Percentiles rank a stretch among this genome's conserved stretches.
Evolutionary conservation across 306 rosid genomes (phyloP).

Genomic region (Senna tora): DNA sequence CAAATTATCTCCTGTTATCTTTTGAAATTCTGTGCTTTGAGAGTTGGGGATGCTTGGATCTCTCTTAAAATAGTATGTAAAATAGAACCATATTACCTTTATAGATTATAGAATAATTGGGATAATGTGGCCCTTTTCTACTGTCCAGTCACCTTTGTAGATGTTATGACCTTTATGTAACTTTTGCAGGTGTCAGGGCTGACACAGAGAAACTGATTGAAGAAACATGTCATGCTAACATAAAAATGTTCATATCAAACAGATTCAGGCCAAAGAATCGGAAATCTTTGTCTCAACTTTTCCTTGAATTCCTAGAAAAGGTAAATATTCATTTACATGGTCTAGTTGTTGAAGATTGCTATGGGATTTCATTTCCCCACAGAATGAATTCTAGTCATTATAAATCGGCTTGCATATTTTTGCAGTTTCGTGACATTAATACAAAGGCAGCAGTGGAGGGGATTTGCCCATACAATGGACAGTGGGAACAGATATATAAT

Average conservation of each 20-base stretch:
- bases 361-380: constrained; percentile 28
- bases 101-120: background rate
- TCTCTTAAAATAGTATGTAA: constrained; percentile 20
- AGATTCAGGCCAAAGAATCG: constrained; percentile 56
- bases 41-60: constrained; percentile 14
- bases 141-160: constrained; percentile 6
- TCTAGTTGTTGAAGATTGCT: constrained; percentile 12
- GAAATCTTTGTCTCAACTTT: constrained; percentile 75
- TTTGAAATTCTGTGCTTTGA: constrained; percentile 17
- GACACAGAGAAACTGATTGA: constrained; percentile 58
- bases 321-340: constrained; percentile 41
- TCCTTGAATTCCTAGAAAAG: constrained; percentile 70
- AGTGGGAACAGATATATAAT: constrained; percentile 60
- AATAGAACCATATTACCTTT: constrained; percentile 1
- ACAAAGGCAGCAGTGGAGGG: constrained; percentile 57
- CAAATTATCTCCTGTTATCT: background rate
- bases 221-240: constrained; percentile 61
- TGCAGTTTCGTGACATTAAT: constrained; percentile 70
- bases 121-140: constrained; percentile 16
- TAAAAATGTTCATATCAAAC: constrained; percentile 44
- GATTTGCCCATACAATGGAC: constrained; percentile 66
- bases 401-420: constrained; percentile 24
- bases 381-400: constrained; percentile 9
- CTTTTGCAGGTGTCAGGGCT: constrained; percentile 71
- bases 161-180: constrained; percentile 34